A percentile compares a stretch with the other conserved stretches of the same genome.
Conservation (phyloP, 495 filamentous ascomycete genomes). For the Penicillium diatomitis region DNA sequence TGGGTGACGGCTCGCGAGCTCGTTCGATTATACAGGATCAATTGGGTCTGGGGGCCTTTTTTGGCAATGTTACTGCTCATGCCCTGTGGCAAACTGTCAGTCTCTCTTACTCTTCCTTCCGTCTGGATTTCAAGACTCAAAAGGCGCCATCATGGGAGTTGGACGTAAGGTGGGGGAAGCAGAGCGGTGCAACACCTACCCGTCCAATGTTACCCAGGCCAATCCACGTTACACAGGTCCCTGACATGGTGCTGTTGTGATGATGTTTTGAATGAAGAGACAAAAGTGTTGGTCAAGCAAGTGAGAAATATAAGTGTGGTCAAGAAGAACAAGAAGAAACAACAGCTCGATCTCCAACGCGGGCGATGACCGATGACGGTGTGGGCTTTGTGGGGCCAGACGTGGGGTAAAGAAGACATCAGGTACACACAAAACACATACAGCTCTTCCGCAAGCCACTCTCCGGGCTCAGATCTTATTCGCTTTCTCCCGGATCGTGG, state of each 20-base stretch:
- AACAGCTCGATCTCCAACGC: no score
- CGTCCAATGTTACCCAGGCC: slow-evolving; percentile 89
- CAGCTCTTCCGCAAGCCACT: no score
- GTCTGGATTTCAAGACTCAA: neutral
- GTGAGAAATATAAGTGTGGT: no score
- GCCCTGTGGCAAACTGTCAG: slow-evolving; percentile 42
- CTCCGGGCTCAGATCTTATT: slow-evolving; percentile 12
- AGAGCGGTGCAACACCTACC: slow-evolving; percentile 37
- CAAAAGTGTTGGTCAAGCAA: no score
- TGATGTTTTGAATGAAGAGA: neutral
- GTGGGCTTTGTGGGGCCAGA: slow-evolving; percentile 12
- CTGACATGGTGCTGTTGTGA: slow-evolving; percentile 10
- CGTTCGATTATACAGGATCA: slow-evolving; percentile 77
- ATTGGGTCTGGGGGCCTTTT: slow-evolving; percentile 59
- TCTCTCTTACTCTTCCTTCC: neutral
- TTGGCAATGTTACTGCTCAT: slow-evolving; percentile 77
- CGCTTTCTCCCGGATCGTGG: slow-evolving; percentile 2
- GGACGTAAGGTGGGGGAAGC: no score
- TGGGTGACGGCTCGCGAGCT: slow-evolving; percentile 47
- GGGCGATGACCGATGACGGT: neutral
- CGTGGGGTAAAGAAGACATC: slow-evolving; percentile 8
- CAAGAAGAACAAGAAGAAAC: no score
- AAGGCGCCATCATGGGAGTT: no score
- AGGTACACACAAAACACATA: neutral
- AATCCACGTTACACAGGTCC: slow-evolving; percentile 53